These are phyloP conservation scores for Pseudogymnoascus sp. DNA, from an alignment of 2,329 filamentous ascomycete species.

Conservation along the genomic window DNA sequence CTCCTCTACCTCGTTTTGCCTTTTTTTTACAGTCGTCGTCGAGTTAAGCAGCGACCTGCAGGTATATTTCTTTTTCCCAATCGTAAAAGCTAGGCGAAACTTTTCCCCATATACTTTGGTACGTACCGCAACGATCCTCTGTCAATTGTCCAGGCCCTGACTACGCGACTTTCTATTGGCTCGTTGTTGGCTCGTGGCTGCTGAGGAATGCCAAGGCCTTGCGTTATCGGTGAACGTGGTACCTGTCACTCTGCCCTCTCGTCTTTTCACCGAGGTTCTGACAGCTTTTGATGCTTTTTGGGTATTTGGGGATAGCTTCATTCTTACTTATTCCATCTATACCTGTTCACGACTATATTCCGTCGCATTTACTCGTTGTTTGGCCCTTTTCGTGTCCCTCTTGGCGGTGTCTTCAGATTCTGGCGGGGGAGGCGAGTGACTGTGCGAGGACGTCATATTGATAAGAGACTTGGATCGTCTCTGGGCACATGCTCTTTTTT, in stretches of 20 bases:
- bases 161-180: not conserved
- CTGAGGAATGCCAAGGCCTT: not conserved
- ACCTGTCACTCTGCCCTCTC: not conserved
- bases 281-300: not conserved
- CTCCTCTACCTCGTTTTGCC: slow-evolving; percentile 28
- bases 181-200: not conserved
- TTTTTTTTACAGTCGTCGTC: slow-evolving; percentile 8
- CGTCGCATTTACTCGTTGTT: not conserved
- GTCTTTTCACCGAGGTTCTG: not conserved
- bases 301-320: not conserved
- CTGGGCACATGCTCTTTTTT: slow-evolving; percentile 6
- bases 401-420: not conserved
- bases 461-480: not conserved
- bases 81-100: slow-evolving; percentile 7
- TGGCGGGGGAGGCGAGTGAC: not conserved
- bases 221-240: slow-evolving; percentile 5
- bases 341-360: not conserved
- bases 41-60: slow-evolving; percentile 7
- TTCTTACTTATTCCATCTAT: not conserved
- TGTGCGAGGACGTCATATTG: slow-evolving; percentile 2
- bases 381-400: not conserved
- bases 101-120: slow-evolving; percentile 7
- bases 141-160: slow-evolving; percentile 4
- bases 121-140: not conserved
- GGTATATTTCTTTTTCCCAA: slow-evolving; percentile 7